These are phyloP conservation scores for Tuber indicum DNA, from an alignment of 495 filamentous ascomycete genomes.

Conservation along the genomic window DNA sequence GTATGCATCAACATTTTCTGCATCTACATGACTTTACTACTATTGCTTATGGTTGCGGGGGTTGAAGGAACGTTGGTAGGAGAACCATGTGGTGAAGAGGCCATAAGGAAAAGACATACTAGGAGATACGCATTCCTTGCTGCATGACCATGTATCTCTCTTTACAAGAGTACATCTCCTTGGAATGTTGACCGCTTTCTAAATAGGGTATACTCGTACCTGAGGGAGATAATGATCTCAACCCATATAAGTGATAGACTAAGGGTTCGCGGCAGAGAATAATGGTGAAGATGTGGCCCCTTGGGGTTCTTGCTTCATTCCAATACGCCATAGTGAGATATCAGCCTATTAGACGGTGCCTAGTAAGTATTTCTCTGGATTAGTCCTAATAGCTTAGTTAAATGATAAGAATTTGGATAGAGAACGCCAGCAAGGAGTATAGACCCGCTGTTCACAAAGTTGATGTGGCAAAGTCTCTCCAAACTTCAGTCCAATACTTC, in stretches of 20 bases:
- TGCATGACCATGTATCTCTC: not conserved
- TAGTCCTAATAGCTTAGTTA: not conserved
- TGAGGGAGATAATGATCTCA: not conserved
- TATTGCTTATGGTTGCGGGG: not conserved
- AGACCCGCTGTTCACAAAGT: not conserved
- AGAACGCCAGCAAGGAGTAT: not conserved
- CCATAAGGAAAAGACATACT: not conserved
- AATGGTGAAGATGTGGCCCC: no score
- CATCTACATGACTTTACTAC: not conserved
- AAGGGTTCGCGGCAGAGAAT: no score
- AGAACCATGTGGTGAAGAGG: not conserved
- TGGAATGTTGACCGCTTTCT: not conserved
- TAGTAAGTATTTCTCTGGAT: not conserved
- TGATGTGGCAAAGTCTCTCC: not conserved
- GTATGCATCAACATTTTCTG: not conserved
- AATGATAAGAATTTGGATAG: not conserved
- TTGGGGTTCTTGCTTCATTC: not conserved
- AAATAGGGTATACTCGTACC: not conserved
- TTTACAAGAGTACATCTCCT: not conserved
- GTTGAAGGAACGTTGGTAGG: not conserved
- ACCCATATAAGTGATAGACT: no score
- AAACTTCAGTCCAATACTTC: not conserved
- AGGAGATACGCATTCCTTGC: not conserved
- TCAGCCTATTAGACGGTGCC: not conserved
- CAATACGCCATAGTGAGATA: not conserved